phyloP scores from a whole-genome alignment of 106 monocot genomes.

The Dendrobium chrysotoxum region DNA sequence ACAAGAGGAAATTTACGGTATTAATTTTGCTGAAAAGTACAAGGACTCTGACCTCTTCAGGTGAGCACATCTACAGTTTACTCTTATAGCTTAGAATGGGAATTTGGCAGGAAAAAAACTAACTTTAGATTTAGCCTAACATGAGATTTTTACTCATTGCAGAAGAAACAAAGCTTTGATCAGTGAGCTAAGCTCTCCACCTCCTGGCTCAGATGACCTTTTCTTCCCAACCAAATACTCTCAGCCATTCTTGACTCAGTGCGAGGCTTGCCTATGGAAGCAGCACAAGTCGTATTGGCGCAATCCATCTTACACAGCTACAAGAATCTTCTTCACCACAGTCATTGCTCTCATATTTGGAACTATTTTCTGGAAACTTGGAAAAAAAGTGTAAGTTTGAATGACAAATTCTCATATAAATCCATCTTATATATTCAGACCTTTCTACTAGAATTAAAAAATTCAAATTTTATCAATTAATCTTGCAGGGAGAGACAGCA shows the following conservation, averaged over 20 bases:
- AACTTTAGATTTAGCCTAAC: not conserved
- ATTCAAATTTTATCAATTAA: not conserved
- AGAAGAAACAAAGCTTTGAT: conserved; percentile 31
- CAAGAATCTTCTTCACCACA: conserved; percentile 23
- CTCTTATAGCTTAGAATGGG: not conserved
- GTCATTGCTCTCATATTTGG: conserved; percentile 25
- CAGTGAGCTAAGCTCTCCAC: conserved; percentile 13
- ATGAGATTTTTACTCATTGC: not conserved
- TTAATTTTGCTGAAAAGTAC: conserved; percentile 57
- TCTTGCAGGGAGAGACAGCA: conserved; percentile 20
- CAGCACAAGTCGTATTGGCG: conserved; percentile 31
- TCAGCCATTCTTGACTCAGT: conserved; percentile 16
- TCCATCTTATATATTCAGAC: not conserved
- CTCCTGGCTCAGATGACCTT: conserved; percentile 16
- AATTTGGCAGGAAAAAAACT: not conserved
- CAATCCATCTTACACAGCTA: conserved; percentile 24
- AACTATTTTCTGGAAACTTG: conserved; percentile 25
- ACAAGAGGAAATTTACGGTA: conserved; percentile 59
- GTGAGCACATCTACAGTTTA: conserved; percentile 11
- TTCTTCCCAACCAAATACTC: conserved; percentile 24
- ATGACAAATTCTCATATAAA: not conserved
- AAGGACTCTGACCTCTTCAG: conserved; percentile 53
- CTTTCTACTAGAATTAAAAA: not conserved
- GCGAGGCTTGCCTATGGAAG: conserved; percentile 25
- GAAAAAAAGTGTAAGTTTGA: conserved; percentile 18